Percentiles rank a stretch among this genome's conserved stretches.
These are phyloP conservation scores for Orbilia oligospora DNA, from an alignment of 2,329 filamentous ascomycete species.

Conservation along the genomic window DNA sequence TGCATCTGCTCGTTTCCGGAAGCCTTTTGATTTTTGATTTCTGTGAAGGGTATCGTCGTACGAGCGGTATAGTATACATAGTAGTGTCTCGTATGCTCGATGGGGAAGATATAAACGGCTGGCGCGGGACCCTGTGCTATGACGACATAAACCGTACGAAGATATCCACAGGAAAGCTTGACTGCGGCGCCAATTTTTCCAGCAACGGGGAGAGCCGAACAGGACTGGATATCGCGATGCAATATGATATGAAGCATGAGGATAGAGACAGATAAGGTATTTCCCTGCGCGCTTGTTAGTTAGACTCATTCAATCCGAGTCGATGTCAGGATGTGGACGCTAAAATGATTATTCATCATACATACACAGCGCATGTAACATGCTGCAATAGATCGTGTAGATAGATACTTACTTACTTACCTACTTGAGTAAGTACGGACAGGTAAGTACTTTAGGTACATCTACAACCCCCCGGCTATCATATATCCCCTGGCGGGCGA, in stretches of 20 bases:
- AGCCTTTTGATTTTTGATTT: neutral
- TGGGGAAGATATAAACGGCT: slow-evolving; percentile 48
- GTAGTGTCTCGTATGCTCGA: slow-evolving; percentile 32
- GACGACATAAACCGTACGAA: slow-evolving; percentile 51
- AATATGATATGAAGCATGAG: too few species aligned
- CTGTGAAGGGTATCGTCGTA: slow-evolving; percentile 19
- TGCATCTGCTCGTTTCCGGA: slow-evolving; percentile 22
- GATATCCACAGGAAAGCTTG: slow-evolving; percentile 24
- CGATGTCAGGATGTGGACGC: neutral
- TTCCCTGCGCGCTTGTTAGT: slow-evolving; percentile 39
- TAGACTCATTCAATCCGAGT: too few species aligned
- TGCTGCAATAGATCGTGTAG: too few species aligned
- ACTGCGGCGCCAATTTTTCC: slow-evolving; percentile 35
- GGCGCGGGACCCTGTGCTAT: slow-evolving; percentile 45
- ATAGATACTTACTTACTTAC: too few species aligned
- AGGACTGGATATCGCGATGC: slow-evolving; percentile 10
- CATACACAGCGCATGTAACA: too few species aligned
- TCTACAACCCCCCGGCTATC: too few species aligned
- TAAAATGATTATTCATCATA: slow-evolving; percentile 47
- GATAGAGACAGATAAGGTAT: too few species aligned
- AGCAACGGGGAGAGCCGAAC: slow-evolving; percentile 43
- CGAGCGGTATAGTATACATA: slow-evolving; percentile 38
- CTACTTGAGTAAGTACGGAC: too few species aligned
- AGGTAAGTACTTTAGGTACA: too few species aligned
- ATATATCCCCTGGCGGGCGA: too few species aligned